Evolutionary conservation across 106 monocot genomes (phyloP).

Genomic region (Dendrobium catenatum): DNA sequence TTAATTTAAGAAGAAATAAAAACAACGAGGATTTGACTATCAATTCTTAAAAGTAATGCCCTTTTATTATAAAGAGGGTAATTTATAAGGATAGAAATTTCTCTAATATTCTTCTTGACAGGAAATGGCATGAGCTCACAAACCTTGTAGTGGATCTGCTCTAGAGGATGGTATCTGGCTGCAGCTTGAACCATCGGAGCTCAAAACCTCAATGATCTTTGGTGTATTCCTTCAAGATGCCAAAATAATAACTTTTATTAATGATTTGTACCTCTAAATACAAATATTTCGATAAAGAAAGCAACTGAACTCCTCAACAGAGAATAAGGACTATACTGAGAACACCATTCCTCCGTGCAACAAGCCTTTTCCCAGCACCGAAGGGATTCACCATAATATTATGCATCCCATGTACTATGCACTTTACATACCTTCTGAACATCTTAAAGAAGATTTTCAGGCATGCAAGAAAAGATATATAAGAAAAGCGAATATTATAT

Average conservation of each 20-base stretch:
- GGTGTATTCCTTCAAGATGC: conserved; percentile 13
- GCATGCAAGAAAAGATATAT: too few species aligned
- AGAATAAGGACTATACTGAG: too few species aligned
- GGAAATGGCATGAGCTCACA: not conserved
- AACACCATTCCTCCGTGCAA: too few species aligned
- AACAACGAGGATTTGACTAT: not conserved
- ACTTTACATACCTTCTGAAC: not conserved
- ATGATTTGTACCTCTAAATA: conserved; percentile 1
- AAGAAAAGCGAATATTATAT: too few species aligned
- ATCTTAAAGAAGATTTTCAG: not conserved
- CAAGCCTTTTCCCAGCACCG: not conserved
- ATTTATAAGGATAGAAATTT: not conserved
- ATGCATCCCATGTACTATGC: not conserved
- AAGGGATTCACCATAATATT: not conserved
- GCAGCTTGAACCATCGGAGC: conserved; percentile 39
- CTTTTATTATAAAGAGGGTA: not conserved
- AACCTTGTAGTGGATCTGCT: conserved; percentile 45
- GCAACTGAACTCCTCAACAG: conserved; percentile 1
- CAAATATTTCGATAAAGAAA: conserved; percentile 2
- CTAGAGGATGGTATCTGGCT: conserved; percentile 60
- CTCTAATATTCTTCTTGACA: not conserved
- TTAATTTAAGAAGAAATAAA: not conserved
- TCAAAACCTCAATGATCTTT: conserved; percentile 20
- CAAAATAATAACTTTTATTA: conserved; percentile 2
- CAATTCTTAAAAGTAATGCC: not conserved